phyloP scores from a whole-genome alignment of 2,329 filamentous ascomycete genomes.

The Paecilomyces niveus region DNA sequence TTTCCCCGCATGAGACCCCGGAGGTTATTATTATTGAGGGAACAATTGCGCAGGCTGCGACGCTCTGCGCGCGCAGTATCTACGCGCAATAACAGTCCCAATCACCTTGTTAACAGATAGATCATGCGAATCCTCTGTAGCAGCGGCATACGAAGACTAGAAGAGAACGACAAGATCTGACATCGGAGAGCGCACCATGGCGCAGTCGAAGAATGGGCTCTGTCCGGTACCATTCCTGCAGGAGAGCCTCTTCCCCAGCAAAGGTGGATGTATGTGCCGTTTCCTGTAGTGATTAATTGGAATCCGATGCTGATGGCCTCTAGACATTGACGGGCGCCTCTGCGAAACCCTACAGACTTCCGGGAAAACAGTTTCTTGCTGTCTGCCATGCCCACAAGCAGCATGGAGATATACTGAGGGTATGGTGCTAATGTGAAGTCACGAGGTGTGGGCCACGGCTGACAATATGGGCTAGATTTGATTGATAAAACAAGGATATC shows the following conservation, averaged over 20 bases:
- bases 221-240: slow-evolving; percentile 68
- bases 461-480: slow-evolving; percentile 37
- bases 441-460: slow-evolving; percentile 1
- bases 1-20: background rate
- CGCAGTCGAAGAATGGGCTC: slow-evolving; percentile 26
- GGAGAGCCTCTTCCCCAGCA: slow-evolving; percentile 50
- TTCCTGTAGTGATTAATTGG: slow-evolving; percentile 1
- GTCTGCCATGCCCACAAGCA: slow-evolving; percentile 81
- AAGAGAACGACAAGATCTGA: background rate
- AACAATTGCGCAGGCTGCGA: background rate
- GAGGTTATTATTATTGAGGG: background rate
- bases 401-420: slow-evolving; percentile 63
- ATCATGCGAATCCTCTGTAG: background rate
- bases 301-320: slow-evolving; percentile 21
- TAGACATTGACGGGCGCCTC: slow-evolving; percentile 56
- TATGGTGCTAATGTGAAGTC: slow-evolving; percentile 24
- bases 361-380: slow-evolving; percentile 57
- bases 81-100: background rate
- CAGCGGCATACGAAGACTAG: background rate
- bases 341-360: slow-evolving; percentile 44
- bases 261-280: slow-evolving; percentile 58
- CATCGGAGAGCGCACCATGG: background rate
- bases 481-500: slow-evolving; percentile 55
- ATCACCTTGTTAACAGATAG: background rate
- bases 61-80: background rate